These are phyloP conservation scores for Linum trigynum DNA, from an alignment of 345 rosid species.

Conservation along the genomic window DNA sequence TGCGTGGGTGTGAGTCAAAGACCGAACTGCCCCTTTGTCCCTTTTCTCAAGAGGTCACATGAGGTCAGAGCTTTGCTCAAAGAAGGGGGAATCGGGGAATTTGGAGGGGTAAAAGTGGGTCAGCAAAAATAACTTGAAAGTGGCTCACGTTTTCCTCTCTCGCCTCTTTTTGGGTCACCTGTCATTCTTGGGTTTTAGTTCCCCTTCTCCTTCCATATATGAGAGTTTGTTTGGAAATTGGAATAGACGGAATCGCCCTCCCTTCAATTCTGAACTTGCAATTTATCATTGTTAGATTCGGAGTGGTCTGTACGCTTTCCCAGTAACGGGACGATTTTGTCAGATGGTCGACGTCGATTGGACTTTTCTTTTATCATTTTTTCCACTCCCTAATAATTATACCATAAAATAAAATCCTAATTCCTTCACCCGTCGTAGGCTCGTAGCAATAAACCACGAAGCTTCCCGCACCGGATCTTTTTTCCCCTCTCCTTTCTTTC, in stretches of 20 bases:
- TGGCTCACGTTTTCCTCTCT: constrained; percentile 30
- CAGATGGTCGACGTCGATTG: constrained; percentile 8
- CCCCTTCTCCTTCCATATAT: not conserved
- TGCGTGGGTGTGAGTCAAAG: not conserved
- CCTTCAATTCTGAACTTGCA: not conserved
- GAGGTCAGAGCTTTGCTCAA: constrained; percentile 9
- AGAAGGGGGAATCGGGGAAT: not conserved
- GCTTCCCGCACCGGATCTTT: constrained; percentile 8
- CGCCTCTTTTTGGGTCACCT: constrained; percentile 27
- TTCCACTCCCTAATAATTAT: no score
- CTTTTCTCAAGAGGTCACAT: not conserved
- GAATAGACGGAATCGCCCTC: constrained; percentile 22
- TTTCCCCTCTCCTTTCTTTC: no score
- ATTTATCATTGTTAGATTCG: not conserved
- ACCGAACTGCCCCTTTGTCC: constrained; percentile 13
- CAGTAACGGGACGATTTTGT: constrained; percentile 20
- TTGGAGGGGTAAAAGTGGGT: not conserved
- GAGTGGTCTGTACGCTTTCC: not conserved
- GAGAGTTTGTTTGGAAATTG: not conserved
- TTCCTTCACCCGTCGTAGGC: not conserved
- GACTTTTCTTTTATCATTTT: not conserved
- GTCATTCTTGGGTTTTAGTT: constrained; percentile 13
- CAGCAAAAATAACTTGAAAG: constrained; percentile 8
- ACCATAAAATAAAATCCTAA: not conserved
- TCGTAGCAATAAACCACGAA: constrained; percentile 13